These are phyloP conservation scores for Xylariaceae sp. DNA, from an alignment of 2,329 filamentous ascomycete genomes.

Conservation along the genomic window DNA sequence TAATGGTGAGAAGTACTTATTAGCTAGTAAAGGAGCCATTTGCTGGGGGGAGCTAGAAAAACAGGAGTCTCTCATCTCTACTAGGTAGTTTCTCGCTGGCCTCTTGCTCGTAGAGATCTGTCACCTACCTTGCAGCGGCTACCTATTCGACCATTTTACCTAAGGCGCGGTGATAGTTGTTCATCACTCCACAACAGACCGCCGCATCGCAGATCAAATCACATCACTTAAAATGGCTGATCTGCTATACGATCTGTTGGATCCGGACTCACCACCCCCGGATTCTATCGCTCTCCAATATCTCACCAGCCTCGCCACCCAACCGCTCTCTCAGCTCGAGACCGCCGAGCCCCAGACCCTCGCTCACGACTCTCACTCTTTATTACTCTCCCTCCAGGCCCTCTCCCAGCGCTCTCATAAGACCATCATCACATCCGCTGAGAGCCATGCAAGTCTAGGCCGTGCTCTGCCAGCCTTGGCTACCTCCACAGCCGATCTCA, in stretches of 20 bases:
- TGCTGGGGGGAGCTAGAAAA: background rate
- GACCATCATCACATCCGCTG: slow-evolving; percentile 80
- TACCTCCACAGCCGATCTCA: slow-evolving; percentile 69
- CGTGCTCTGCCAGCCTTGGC: slow-evolving; percentile 75
- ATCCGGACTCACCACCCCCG: slow-evolving; percentile 55
- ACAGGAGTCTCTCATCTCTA: background rate
- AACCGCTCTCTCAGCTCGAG: slow-evolving; percentile 75
- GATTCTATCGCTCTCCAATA: slow-evolving; percentile 71
- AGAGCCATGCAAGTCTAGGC: slow-evolving; percentile 75
- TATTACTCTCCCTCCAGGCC: slow-evolving; percentile 81
- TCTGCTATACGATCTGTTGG: slow-evolving; percentile 75
- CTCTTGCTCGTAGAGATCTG: no score
- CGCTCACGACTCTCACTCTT: slow-evolving; percentile 80
- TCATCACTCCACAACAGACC: background rate
- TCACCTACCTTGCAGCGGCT: no score
- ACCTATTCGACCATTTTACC: no score
- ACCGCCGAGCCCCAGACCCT: slow-evolving; percentile 80
- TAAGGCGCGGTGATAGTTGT: background rate
- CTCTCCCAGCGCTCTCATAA: slow-evolving; percentile 91
- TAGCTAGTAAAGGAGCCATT: background rate
- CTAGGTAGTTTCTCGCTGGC: no score
- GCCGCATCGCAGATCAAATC: background rate
- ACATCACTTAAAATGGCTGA: slow-evolving; percentile 62
- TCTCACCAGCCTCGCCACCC: slow-evolving; percentile 76
- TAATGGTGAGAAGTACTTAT: background rate